These are phyloP conservation scores for Lolium rigidum DNA, from an alignment of 176 grass and related monocot species.

Conservation along the genomic window DNA sequence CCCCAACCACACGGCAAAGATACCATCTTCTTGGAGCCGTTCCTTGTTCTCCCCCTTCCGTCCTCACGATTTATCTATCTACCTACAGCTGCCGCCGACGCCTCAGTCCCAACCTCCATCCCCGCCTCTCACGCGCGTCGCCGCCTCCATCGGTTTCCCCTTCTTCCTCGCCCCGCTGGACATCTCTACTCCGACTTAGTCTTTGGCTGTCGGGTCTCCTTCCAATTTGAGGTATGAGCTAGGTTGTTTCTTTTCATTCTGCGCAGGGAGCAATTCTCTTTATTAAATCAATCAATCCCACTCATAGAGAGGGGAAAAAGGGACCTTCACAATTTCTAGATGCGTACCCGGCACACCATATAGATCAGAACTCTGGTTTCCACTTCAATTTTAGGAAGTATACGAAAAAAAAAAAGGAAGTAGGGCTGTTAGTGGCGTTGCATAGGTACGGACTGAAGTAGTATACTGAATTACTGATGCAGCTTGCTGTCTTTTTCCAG, in stretches of 20 bases:
- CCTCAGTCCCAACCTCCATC: not conserved
- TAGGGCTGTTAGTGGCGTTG: not conserved
- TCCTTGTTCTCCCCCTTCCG: not conserved
- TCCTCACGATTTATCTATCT: not conserved
- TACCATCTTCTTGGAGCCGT: not conserved
- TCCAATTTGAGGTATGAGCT: slow-evolving; percentile 2
- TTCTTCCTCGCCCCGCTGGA: not conserved
- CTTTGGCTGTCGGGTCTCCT: not conserved
- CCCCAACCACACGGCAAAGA: no score
- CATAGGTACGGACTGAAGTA: not conserved
- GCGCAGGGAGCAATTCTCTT: not conserved
- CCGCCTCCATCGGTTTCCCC: not conserved
- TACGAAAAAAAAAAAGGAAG: no score
- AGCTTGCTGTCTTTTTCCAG: not conserved
- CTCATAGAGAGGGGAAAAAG: not conserved
- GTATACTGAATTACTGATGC: not conserved
- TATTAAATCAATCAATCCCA: not conserved
- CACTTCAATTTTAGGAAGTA: slow-evolving; percentile 19
- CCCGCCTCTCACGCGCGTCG: not conserved
- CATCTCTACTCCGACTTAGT: not conserved
- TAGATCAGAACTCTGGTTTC: not conserved
- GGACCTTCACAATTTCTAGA: not conserved
- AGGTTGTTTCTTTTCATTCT: not conserved
- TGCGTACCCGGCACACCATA: no score
- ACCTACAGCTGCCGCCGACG: not conserved